phyloP scores from a whole-genome alignment of 768 basidiomycete genomes.

The Saitozyma sp. region DNA sequence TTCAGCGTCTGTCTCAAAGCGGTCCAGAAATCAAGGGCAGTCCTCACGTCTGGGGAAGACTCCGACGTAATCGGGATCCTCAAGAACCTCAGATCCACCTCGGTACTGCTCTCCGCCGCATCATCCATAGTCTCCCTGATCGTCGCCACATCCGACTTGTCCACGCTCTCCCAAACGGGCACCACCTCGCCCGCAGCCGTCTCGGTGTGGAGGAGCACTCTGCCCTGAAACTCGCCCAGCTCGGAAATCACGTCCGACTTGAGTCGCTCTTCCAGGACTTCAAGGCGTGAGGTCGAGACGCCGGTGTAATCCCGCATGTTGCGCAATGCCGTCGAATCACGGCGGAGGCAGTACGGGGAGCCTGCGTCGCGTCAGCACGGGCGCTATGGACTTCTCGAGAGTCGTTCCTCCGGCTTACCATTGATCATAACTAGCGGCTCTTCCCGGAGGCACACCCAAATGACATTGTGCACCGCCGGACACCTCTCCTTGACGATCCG shows the following conservation, averaged over 20 bases:
- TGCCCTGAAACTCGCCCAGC: slow-evolving; percentile 76
- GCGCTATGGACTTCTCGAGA: background rate
- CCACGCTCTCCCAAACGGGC: slow-evolving; percentile 92
- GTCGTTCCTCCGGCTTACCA: slow-evolving; percentile 62
- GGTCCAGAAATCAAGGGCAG: background rate
- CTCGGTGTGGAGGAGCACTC: slow-evolving; percentile 86
- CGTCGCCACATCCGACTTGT: slow-evolving; percentile 68
- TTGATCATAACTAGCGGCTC: slow-evolving; percentile 63
- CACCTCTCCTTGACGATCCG: slow-evolving; percentile 62
- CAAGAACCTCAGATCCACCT: slow-evolving; percentile 70
- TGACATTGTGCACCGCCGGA: slow-evolving; percentile 64
- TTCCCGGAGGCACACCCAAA: slow-evolving; percentile 93
- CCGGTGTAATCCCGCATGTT: slow-evolving; percentile 92
- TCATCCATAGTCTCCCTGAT: slow-evolving; percentile 82
- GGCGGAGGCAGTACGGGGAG: slow-evolving; percentile 68
- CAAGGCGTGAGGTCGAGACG: slow-evolving; percentile 84
- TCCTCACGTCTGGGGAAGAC: slow-evolving; percentile 56
- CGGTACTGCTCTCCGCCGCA: slow-evolving; percentile 35
- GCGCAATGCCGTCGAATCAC: slow-evolving; percentile 79
- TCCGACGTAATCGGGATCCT: slow-evolving; percentile 94
- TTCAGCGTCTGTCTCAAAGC: background rate
- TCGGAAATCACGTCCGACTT: slow-evolving; percentile 85
- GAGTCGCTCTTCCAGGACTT: slow-evolving; percentile 85
- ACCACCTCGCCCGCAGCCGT: slow-evolving; percentile 80
- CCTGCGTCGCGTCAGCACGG: slow-evolving; percentile 22